These are phyloP conservation scores for Leptomonas pyrrhocoris DNA, from an alignment of 208 protist species.

Conservation along the genomic window DNA sequence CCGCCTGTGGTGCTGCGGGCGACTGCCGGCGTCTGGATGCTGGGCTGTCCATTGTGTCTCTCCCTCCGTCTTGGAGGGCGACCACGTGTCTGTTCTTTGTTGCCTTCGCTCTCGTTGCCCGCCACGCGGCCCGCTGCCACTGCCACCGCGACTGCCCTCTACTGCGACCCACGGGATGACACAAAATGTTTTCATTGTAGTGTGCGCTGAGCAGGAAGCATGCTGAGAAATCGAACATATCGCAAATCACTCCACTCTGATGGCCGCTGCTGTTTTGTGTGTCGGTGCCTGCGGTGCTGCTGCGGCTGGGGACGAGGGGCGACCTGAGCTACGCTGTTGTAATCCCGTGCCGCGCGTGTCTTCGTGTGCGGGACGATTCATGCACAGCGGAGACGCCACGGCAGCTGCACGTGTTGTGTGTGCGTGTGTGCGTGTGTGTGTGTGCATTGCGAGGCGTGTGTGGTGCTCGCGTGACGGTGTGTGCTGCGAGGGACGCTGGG, in stretches of 20 bases:
- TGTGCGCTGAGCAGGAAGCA: slow-evolving; percentile 30
- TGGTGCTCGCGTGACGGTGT: too few relatives aligned
- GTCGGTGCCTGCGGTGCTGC: background rate
- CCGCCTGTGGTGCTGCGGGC: background rate
- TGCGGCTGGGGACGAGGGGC: too few relatives aligned
- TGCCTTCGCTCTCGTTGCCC: background rate
- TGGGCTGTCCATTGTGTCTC: background rate
- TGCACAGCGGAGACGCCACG: slow-evolving; percentile 47
- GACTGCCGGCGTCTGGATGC: background rate
- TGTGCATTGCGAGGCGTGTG: too few relatives aligned
- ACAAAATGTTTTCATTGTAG: slow-evolving; percentile 29
- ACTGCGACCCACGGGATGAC: slow-evolving; percentile 15
- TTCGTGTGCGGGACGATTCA: slow-evolving; percentile 47
- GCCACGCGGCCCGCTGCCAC: too few relatives aligned
- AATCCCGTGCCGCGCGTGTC: slow-evolving; percentile 41
- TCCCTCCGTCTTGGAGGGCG: background rate
- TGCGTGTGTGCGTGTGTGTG: background rate
- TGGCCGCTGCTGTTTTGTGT: background rate
- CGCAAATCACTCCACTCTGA: slow-evolving; percentile 38
- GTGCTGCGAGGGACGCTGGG: background rate
- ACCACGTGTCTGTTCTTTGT: background rate
- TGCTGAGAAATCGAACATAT: slow-evolving; percentile 37
- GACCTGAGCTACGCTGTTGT: slow-evolving; percentile 36
- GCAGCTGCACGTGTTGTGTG: background rate
- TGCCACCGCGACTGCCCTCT: background rate